Evolutionary conservation across 2,329 filamentous ascomycete genomes (phyloP).

Genomic region (Leptographium lundbergii): DNA sequence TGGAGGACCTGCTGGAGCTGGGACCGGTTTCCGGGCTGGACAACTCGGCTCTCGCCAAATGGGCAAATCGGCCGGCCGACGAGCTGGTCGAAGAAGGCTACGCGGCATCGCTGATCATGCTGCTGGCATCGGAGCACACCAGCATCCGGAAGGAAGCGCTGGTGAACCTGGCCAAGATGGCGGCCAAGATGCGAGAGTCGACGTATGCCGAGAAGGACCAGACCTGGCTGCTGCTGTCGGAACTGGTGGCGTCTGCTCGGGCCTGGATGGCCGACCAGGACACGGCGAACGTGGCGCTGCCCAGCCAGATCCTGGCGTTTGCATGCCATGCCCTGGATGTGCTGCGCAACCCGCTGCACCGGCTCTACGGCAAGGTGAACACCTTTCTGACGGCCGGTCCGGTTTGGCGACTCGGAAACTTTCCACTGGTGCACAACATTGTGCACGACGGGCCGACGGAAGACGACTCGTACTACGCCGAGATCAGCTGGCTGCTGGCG

Average conservation of each 20-base stretch:
- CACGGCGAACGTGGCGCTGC: slow-evolving; percentile 33
- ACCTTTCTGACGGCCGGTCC: slow-evolving; percentile 68
- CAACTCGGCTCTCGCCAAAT: slow-evolving; percentile 42
- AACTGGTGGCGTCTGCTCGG: slow-evolving; percentile 63
- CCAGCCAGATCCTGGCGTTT: slow-evolving; percentile 66
- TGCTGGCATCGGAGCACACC: slow-evolving; percentile 61
- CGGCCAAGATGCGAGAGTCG: slow-evolving; percentile 51
- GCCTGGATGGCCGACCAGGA: slow-evolving; percentile 29
- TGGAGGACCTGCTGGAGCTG: slow-evolving; percentile 39
- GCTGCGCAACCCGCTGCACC: slow-evolving; percentile 63
- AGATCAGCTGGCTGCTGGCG: slow-evolving; percentile 61
- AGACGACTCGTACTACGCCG: slow-evolving; percentile 60
- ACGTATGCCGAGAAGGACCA: slow-evolving; percentile 65
- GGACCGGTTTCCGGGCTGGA: slow-evolving; percentile 35
- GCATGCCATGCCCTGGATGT: slow-evolving; percentile 57
- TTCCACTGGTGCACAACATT: slow-evolving; percentile 56
- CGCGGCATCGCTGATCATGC: slow-evolving; percentile 55
- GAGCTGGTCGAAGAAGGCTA: slow-evolving; percentile 70
- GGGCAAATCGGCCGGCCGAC: slow-evolving; percentile 65
- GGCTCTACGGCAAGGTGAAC: slow-evolving; percentile 78
- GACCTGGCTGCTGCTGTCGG: slow-evolving; percentile 66
- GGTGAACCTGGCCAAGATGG: slow-evolving; percentile 54
- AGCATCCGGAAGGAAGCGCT: slow-evolving; percentile 71
- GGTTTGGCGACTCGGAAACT: slow-evolving; percentile 59
- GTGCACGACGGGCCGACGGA: slow-evolving; percentile 54